Evolutionary conservation across 2,329 filamentous ascomycete genomes (phyloP), one percentile per base, ranked within the genome.

Genomic region (Calonectria hawksworthii): DNA sequence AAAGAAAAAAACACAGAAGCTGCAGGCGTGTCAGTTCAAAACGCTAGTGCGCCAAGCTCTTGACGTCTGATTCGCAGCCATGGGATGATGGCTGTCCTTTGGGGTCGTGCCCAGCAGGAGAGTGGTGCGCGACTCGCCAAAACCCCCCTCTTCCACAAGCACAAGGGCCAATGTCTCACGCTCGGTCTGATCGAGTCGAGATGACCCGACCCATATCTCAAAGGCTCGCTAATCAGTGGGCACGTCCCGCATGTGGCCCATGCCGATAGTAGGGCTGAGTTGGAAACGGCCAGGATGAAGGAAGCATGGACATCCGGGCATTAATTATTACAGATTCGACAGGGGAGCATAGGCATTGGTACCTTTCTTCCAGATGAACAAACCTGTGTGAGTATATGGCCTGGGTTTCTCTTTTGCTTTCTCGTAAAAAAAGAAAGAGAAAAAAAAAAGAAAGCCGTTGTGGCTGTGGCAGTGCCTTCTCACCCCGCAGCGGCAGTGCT

Each of bases 181-280:
- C n/a, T 61, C n/a, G 34, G 34, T 28, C 18, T 56, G 28, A 18
- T 47, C 44, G 44, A 47, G 44, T 47, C 41, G 21, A 47, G 21
- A 47, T 47, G 41, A n/a, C 21, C 41, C 18, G 41, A n/a, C 21
- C 41, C 18, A 21, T 41, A 18, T 8, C 52, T 34, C 30, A 9
- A 34, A 21, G 32, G n/a, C 34, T 61, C 56, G 56, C 56, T 61
- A 61, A 61, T 61, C 34, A 38, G 56, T 36, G 56, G 56, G 56
- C 56, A 63, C 34, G 56, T 63, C 56, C 56, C 56, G 36, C 56
- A 63, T 23, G 23, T 41, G 56, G 56, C 23, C 54, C 56, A 56
- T 32, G 52, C 8, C 23, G 23, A 38, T n/a, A 63, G 56, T 63
- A 63, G 56, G 56, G 56, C 56, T 63, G 56, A 63, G 56, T 41